A percentile compares a stretch with the other conserved stretches of the same genome.
Evolutionary conservation across 257 asterid species (phyloP).

Genomic region (Jacaranda mimosifolia): DNA sequence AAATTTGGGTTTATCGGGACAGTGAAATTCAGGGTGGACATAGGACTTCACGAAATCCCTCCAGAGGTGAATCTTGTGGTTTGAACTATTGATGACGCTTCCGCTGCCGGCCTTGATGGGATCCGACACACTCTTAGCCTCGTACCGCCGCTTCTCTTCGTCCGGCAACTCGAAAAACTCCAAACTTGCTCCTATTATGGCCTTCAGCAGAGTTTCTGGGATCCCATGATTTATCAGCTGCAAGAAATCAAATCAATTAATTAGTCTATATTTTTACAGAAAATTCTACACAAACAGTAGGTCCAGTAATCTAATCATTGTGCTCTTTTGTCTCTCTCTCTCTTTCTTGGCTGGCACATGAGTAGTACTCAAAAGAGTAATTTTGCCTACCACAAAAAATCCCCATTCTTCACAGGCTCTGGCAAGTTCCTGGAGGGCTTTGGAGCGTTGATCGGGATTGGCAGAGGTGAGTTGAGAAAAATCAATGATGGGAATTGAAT

Average conservation of each 20-base stretch:
- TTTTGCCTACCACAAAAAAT: conserved; percentile 52
- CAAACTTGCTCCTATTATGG: conserved; percentile 28
- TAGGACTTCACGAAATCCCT: conserved; percentile 51
- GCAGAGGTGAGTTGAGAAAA: conserved; percentile 44
- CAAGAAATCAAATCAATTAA: background rate
- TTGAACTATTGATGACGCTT: conserved; percentile 29
- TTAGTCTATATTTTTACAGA: background rate
- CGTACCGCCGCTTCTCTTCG: conserved; percentile 39
- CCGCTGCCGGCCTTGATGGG: conserved; percentile 48
- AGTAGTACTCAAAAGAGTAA: too few relatives aligned
- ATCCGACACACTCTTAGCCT: conserved; percentile 43
- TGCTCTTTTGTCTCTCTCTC: too few relatives aligned
- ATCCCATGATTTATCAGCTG: conserved; percentile 43
- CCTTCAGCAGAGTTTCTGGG: conserved; percentile 34
- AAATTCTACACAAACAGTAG: too few relatives aligned
- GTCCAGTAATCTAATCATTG: too few relatives aligned
- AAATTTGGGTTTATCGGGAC: background rate
- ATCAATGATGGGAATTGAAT: conserved; percentile 54
- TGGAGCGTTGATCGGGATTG: conserved; percentile 38
- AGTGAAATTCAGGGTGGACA: conserved; percentile 45
- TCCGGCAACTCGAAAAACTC: conserved; percentile 42
- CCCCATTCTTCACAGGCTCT: conserved; percentile 47
- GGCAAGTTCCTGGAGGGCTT: conserved; percentile 37
- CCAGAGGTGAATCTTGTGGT: conserved; percentile 45
- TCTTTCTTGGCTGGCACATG: too few relatives aligned